Base-by-base conservation (phyloP, 2,329 filamentous ascomycete species). In the Grosmannia penicillata region DNA sequence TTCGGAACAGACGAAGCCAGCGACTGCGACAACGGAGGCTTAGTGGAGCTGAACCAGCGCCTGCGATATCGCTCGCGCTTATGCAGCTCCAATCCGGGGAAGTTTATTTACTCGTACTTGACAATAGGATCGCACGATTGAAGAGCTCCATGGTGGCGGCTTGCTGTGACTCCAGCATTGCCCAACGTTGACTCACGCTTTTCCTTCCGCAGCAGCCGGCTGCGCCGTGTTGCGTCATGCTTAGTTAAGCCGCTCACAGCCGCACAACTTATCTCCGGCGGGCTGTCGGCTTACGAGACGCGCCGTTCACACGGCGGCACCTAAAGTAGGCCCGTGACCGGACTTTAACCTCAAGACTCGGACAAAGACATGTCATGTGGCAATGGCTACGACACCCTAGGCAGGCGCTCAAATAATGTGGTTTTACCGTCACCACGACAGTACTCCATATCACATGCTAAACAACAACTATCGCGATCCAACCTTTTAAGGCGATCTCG, bases 61-160 rank as follows among this genome's bases (percentile, higher is more conserved):
- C 8, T 31, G 36, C 36, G 36, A 37, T 37, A 37, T 37, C 36
- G 36, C 28, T 37, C 29, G 28, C 36, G 21, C 35, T 30, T 30
- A 21, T 19, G 11, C 11, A 7, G 6, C 28, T 6, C 14, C 13
- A 36, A 30, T 31, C 28, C 17, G 27, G 36, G 36, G 36, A 31
- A 31, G n/a, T 15, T 24, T 36, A 24, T 33, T 33, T 23, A 23
- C 31, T 33, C 14, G 19, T 23, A 23, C 31, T 33, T 17, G 19
- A 17, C 31, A 17, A 23, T 23, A 33, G 31, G 31, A 15, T 11
- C 24, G 11, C 24, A 33, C 23, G 22, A 17, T 19, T 11, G 13
- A 32, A 13, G n/a, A 14, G n/a, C 30, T 32, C 17, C 14, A 13
- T 31, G 19, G 30, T 7, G 6, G 19, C 17, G 14, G 11, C 17